Conservation (phyloP, 2,329 filamentous ascomycete species). For the Chaetothyriales sp. region DNA sequence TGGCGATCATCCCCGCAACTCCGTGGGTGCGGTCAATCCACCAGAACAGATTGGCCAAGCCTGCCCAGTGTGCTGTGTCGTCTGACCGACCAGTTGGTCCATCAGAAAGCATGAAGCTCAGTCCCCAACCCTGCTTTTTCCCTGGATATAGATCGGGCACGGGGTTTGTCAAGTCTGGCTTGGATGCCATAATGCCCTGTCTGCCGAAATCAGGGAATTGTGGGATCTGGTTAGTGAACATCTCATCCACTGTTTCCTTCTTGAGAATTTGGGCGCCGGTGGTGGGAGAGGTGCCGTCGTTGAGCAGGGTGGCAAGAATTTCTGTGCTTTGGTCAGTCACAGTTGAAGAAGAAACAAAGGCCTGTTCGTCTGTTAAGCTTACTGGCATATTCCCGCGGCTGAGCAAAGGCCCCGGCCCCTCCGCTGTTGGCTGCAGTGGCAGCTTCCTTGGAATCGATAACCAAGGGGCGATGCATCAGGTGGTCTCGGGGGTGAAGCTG, state of each 20-base stretch:
- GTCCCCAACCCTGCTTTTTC: slow-evolving; percentile 48
- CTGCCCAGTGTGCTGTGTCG: slow-evolving; percentile 42
- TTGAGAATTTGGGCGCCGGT: slow-evolving; percentile 42
- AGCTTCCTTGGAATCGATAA: slow-evolving; percentile 28
- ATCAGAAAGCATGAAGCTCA: slow-evolving; percentile 42
- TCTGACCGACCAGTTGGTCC: slow-evolving; percentile 37
- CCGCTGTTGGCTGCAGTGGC: slow-evolving; percentile 39
- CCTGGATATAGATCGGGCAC: slow-evolving; percentile 39
- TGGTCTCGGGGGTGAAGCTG: slow-evolving; percentile 34
- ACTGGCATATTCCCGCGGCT: slow-evolving; percentile 46
- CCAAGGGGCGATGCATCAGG: slow-evolving; percentile 31
- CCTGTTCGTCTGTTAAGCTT: slow-evolving; percentile 13
- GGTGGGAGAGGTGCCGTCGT: slow-evolving; percentile 45
- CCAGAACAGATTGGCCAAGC: slow-evolving; percentile 46
- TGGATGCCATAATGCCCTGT: slow-evolving; percentile 30
- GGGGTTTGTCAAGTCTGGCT: slow-evolving; percentile 35
- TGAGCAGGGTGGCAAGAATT: slow-evolving; percentile 45
- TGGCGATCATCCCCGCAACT: slow-evolving; percentile 12
- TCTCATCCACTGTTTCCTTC: slow-evolving; percentile 43
- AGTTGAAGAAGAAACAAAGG: background rate
- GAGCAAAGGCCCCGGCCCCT: slow-evolving; percentile 47
- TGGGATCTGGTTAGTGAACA: slow-evolving; percentile 51
- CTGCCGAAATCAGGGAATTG: slow-evolving; percentile 39
- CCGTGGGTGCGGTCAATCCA: slow-evolving; percentile 44
- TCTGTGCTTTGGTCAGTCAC: slow-evolving; percentile 25